Evolutionary conservation across 495 filamentous ascomycete genomes (phyloP).

Genomic region (Penicillium chermesinum): DNA sequence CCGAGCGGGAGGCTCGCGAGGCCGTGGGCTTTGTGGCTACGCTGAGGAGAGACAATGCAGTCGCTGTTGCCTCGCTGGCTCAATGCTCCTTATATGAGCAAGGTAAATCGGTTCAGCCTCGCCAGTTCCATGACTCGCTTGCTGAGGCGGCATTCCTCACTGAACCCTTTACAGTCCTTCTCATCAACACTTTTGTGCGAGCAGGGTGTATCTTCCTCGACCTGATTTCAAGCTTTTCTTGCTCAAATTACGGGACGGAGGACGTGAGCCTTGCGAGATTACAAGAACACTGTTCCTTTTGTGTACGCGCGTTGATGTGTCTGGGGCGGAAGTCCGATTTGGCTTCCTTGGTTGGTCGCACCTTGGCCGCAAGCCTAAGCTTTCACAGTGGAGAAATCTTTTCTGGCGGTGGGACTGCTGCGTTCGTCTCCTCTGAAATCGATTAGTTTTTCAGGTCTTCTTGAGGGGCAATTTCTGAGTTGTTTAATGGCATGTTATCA

Average conservation of each 20-base stretch:
- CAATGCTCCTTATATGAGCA: constrained; percentile 23
- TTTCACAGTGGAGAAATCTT: not conserved
- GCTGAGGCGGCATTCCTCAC: constrained; percentile 37
- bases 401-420: not conserved
- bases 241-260: not conserved
- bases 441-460: too few relatives aligned
- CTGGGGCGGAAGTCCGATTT: constrained; percentile 44
- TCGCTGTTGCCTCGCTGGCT: constrained; percentile 34
- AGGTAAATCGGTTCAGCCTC: constrained; percentile 1
- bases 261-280: constrained; percentile 6
- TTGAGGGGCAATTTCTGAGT: too few relatives aligned
- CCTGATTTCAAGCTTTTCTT: not conserved
- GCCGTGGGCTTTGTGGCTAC: constrained; percentile 19
- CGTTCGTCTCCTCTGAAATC: too few relatives aligned
- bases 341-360: constrained; percentile 24
- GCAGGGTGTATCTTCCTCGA: constrained; percentile 32
- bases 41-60: constrained; percentile 30
- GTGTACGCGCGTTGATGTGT: constrained; percentile 36
- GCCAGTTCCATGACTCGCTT: constrained; percentile 20
- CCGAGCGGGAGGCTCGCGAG: constrained; percentile 22
- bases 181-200: constrained; percentile 39
- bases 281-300: constrained; percentile 23
- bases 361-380: not conserved
- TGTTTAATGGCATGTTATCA: too few relatives aligned
- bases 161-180: constrained; percentile 43